Conservation (phyloP, 345 rosid genomes). For the Populus davidiana region DNA sequence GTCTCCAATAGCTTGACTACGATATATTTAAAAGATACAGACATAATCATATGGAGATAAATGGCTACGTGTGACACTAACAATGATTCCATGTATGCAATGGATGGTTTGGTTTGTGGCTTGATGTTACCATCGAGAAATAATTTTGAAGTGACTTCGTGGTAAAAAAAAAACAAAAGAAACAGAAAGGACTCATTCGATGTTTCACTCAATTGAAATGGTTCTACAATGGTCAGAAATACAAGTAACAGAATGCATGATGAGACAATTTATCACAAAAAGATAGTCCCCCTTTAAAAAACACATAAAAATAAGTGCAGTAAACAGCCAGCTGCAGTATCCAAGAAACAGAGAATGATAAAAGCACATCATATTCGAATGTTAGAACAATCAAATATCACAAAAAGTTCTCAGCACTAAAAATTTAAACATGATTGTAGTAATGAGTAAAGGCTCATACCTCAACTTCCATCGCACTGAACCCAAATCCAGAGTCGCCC, state of each 20-base stretch:
- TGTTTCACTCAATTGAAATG: too few relatives aligned
- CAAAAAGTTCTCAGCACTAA: not conserved
- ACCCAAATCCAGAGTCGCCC: constrained; percentile 98
- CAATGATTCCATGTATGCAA: not conserved
- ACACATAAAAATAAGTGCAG: too few relatives aligned
- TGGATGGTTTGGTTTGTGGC: too few relatives aligned
- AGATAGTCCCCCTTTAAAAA: too few relatives aligned
- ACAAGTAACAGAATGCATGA: too few relatives aligned
- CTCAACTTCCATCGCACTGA: constrained; percentile 99
- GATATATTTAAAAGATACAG: not conserved
- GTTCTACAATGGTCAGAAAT: too few relatives aligned
- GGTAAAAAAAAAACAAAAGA: too few relatives aligned
- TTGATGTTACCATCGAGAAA: too few relatives aligned
- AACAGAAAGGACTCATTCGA: too few relatives aligned
- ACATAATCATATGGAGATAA: not conserved
- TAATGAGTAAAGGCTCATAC: constrained; percentile 28
- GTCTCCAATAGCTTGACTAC: not conserved
- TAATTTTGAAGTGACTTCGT: too few relatives aligned
- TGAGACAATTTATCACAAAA: too few relatives aligned
- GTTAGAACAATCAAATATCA: not conserved
- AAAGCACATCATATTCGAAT: not conserved
- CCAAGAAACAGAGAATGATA: not conserved
- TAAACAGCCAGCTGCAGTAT: too few relatives aligned
- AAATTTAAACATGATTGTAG: not conserved
- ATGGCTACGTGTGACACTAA: not conserved